These are phyloP conservation scores for Aspergillus novoparasiticus DNA, from an alignment of 2,329 filamentous ascomycete genomes.

Conservation along the genomic window DNA sequence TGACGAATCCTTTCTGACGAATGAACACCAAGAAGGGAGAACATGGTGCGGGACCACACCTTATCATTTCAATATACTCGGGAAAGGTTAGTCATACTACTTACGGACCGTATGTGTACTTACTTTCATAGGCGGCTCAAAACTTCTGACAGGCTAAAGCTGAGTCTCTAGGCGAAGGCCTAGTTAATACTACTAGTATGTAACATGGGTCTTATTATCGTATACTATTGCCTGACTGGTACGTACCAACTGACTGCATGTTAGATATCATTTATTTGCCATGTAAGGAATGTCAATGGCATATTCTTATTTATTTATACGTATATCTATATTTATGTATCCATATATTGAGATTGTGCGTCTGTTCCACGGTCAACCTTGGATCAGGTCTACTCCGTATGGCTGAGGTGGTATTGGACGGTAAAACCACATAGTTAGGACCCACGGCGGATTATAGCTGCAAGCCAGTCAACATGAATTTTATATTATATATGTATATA, in stretches of 20 bases:
- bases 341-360: too few species aligned
- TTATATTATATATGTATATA: too few species aligned
- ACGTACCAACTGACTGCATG: not conserved
- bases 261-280: too few species aligned
- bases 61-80: too few species aligned
- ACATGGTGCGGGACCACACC: constrained; percentile 13
- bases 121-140: not conserved
- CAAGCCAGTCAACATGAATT: too few species aligned
- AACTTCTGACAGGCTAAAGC: not conserved
- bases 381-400: too few species aligned
- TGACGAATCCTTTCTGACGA: constrained; percentile 36
- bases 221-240: not conserved
- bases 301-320: too few species aligned
- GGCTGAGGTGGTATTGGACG: too few species aligned
- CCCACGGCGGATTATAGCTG: too few species aligned
- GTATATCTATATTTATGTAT: too few species aligned
- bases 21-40: constrained; percentile 28
- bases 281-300: too few species aligned
- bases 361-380: not conserved
- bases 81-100: not conserved
- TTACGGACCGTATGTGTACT: not conserved
- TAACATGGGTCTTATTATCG: not conserved
- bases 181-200: not conserved
- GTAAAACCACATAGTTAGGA: not conserved
- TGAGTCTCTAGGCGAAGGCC: not conserved